phyloP scores from a whole-genome alignment of 2,329 filamentous ascomycete genomes.

The Pyrenochaeta sp. region DNA sequence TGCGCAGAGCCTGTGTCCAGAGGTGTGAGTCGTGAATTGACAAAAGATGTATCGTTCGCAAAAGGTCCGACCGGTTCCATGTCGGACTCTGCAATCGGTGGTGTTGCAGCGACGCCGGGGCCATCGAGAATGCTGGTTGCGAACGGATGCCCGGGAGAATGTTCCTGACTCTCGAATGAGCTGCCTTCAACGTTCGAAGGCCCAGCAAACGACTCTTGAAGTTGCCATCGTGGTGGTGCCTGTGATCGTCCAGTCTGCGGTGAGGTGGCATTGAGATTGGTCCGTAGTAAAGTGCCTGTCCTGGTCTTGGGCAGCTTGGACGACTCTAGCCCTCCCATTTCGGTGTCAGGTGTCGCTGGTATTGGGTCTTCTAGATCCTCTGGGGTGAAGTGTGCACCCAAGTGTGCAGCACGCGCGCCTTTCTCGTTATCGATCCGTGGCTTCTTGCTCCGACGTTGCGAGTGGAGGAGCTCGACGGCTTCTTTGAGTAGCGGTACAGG shows the following conservation, averaged over 20 bases:
- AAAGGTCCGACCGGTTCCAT: constrained; percentile 65
- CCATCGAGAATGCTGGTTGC: constrained; percentile 40
- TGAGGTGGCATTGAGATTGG: constrained; percentile 26
- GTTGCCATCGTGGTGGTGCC: constrained; percentile 20
- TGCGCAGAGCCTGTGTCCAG: constrained; percentile 78
- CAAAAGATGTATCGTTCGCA: constrained; percentile 31
- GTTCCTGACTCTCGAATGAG: constrained; percentile 19
- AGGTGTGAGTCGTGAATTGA: constrained; percentile 52
- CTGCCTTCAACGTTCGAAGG: constrained; percentile 28
- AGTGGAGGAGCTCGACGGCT: constrained; percentile 56
- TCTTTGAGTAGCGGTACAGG: constrained; percentile 65
- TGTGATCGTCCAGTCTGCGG: constrained; percentile 21
- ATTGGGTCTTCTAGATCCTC: constrained; percentile 45
- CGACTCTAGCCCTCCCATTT: constrained; percentile 33
- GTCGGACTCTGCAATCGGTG: constrained; percentile 78
- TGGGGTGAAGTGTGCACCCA: constrained; percentile 35
- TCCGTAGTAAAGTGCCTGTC: constrained; percentile 21
- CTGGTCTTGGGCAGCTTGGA: constrained; percentile 31
- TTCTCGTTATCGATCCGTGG: constrained; percentile 49
- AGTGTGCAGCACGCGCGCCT: constrained; percentile 20
- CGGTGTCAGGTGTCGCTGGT: constrained; percentile 50
- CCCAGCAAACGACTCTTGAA: constrained; percentile 35
- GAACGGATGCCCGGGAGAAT: constrained; percentile 31
- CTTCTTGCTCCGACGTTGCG: constrained; percentile 61
- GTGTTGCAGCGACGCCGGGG: constrained; percentile 72